A percentile compares a stretch with the other conserved stretches of the same genome.
Evolutionary conservation across 148 eudicot species (phyloP).

Genomic region (Beta vulgaris): DNA sequence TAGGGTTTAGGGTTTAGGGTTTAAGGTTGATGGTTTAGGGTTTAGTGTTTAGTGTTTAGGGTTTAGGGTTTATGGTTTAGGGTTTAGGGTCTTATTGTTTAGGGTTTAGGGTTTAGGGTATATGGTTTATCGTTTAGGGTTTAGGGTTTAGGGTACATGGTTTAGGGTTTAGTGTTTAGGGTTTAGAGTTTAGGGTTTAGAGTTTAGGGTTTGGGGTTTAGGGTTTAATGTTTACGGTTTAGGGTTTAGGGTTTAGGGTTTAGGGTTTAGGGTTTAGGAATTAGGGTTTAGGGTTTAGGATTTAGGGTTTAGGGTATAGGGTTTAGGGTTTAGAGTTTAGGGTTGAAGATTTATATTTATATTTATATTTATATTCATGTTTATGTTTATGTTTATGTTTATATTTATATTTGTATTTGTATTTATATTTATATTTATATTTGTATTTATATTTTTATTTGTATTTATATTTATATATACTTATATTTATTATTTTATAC

Average conservation of each 20-base stretch:
- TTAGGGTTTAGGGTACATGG: conserved; percentile 22
- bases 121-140: conserved; percentile 14
- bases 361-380: too few relatives aligned
- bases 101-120: conserved; percentile 18
- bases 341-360: too few relatives aligned
- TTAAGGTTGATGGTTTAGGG: conserved; percentile 10
- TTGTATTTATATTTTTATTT: too few relatives aligned
- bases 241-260: conserved; percentile 14
- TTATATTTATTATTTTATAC: too few relatives aligned
- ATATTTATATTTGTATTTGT: too few relatives aligned
- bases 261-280: conserved; percentile 13
- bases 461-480: too few relatives aligned
- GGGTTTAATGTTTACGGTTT: conserved; percentile 17
- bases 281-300: too few relatives aligned
- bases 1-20: neutral
- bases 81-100: conserved; percentile 19
- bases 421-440: too few relatives aligned
- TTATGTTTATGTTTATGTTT: too few relatives aligned
- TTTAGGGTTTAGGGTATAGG: too few relatives aligned
- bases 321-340: too few relatives aligned
- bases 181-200: conserved; percentile 20
- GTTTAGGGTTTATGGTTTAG: conserved; percentile 19
- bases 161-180: conserved; percentile 21
- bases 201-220: conserved; percentile 7
- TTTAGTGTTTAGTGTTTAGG: conserved; percentile 18